Conservation (phyloP, 108 stramenopile species). For the Pseudonitzschia delicatissima region DNA sequence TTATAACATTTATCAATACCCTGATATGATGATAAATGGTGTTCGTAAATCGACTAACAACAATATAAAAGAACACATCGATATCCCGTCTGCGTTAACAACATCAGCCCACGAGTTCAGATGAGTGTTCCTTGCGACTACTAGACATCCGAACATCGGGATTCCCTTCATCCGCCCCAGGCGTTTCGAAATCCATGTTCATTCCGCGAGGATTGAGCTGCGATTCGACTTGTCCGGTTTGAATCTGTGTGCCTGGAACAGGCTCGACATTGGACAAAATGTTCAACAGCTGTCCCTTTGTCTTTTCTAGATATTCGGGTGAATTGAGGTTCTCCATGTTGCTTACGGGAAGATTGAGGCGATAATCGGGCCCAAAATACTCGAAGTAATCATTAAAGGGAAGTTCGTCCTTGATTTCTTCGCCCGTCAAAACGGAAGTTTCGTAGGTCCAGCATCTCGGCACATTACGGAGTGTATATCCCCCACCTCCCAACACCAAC, state of each 20-base stretch:
- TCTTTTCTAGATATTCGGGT: conserved; percentile 81
- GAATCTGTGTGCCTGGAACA: conserved; percentile 78
- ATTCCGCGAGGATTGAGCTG: conserved; percentile 64
- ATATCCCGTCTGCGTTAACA: no score
- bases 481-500: conserved; percentile 96
- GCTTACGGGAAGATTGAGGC: conserved; percentile 91
- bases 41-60: no score
- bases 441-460: conserved; percentile 99
- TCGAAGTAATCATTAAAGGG: conserved; percentile 99
- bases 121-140: conserved; percentile 62
- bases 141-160: conserved; percentile 48
- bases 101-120: conserved; percentile 55
- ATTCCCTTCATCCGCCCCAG: conserved; percentile 43
- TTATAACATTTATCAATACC: no score
- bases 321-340: conserved; percentile 99
- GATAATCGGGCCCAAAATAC: conserved; percentile 98
- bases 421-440: conserved; percentile 89
- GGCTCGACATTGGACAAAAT: conserved; percentile 80
- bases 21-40: no score
- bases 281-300: conserved; percentile 78
- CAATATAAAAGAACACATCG: no score
- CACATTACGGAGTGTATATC: conserved; percentile 98
- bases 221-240: conserved; percentile 80
- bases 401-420: conserved; percentile 84
- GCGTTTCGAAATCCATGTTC: conserved; percentile 60